Evolutionary conservation across 495 filamentous ascomycete genomes (phyloP).

Genomic region (Penicillium cinerascens): DNA sequence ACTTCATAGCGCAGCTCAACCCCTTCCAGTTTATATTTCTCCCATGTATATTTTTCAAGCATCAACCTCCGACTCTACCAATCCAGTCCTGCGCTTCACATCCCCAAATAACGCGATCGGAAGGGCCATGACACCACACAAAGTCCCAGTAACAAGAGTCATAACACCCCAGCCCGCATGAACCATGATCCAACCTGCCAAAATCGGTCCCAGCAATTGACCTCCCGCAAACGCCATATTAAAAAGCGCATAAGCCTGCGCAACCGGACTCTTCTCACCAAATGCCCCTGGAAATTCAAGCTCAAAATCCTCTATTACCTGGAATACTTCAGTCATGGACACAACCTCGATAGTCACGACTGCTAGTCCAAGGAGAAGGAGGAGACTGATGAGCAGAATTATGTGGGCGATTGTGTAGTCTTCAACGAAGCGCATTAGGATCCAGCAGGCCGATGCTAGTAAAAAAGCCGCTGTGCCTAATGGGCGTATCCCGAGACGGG

Average conservation of each 20-base stretch:
- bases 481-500: slow-evolving; percentile 49
- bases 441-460: slow-evolving; percentile 45
- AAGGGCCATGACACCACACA: slow-evolving; percentile 27
- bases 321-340: slow-evolving; percentile 37
- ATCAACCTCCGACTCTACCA: neutral
- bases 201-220: slow-evolving; percentile 58
- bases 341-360: slow-evolving; percentile 33
- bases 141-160: slow-evolving; percentile 33
- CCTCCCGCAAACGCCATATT: slow-evolving; percentile 59
- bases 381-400: slow-evolving; percentile 30
- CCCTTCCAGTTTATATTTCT: too few species aligned
- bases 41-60: too few species aligned
- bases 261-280: slow-evolving; percentile 53
- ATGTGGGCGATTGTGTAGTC: slow-evolving; percentile 30
- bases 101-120: slow-evolving; percentile 9
- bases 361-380: slow-evolving; percentile 32
- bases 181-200: slow-evolving; percentile 39
- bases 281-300: slow-evolving; percentile 38
- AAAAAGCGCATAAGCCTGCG: slow-evolving; percentile 59
- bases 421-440: slow-evolving; percentile 49
- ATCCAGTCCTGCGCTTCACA: neutral
- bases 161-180: slow-evolving; percentile 37
- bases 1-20: too few species aligned
- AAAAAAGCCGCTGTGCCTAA: slow-evolving; percentile 47
- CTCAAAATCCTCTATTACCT: slow-evolving; percentile 32